Evolutionary conservation across 2,329 filamentous ascomycete genomes (phyloP), one percentile per base, ranked within the genome.

Genomic region (Ceratocystis papillata): DNA sequence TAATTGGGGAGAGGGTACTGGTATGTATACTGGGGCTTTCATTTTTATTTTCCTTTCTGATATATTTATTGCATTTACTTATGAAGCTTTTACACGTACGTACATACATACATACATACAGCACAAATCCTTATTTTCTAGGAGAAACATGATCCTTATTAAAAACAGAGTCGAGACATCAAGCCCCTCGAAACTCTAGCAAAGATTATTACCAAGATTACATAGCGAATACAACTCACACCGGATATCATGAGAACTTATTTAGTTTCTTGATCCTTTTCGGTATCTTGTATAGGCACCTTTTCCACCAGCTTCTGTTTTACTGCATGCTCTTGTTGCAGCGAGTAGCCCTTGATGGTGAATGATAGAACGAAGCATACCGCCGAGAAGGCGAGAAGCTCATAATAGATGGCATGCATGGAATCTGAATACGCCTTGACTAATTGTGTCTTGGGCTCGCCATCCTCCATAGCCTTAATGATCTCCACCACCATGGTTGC

Each of bases 401-500:
- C 70, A 53, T 73, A 66, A 73, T 75, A 77, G 28, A 77, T 72
- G 2, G 70, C 71, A 61, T 69, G 70, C 62, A 77, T 68, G 20
- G 71, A 71, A 33, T 75, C 72, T 50, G 71, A 72, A 53, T 74
- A 77, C 0, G 74, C 75, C 8, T 70, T 61, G 0, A 75, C 65
- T n/a, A 77, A 71, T 2, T 70, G 66, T 10, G 68, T 67, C 50
- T 71, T 72, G 66, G 69, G 50, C 12, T 65, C 69, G 2, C 70
- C 69, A 1, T 68, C 65, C 7, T 78, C 75, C 77, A 86, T 82
- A 1, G 71, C 71, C 71, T 80, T 81, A 72, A 86, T 84, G 65
- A 85, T 75, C 67, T 81, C 76, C 0, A 87, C 82, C 12, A 87
- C 75, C 0, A 79, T 80, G 0, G 83, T 82, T 0, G 84, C 82